phyloP scores from a whole-genome alignment of 2,329 filamentous ascomycete genomes.

The Penicillium sp. region DNA sequence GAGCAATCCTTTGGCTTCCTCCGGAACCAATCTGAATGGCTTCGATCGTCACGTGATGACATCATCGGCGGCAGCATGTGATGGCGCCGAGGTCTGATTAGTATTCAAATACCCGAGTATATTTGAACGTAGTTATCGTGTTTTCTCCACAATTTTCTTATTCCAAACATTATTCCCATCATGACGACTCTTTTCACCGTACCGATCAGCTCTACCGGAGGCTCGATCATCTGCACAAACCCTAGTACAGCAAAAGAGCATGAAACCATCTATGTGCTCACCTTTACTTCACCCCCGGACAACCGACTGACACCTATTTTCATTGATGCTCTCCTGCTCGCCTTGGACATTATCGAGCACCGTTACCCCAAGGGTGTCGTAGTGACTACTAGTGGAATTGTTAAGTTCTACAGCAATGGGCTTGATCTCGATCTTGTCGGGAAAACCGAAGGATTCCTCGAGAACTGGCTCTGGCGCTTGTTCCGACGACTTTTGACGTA shows the following conservation, averaged over 20 bases:
- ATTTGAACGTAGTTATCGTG: not conserved
- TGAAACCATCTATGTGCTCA: constrained; percentile 66
- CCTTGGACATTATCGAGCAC: constrained; percentile 73
- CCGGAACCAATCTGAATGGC: not conserved
- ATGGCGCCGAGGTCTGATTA: constrained; percentile 7
- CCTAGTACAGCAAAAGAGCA: constrained; percentile 49
- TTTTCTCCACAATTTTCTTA: not conserved
- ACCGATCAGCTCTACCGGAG: constrained; percentile 55
- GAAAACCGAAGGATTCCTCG: constrained; percentile 61
- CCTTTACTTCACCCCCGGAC: constrained; percentile 69
- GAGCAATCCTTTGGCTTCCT: not conserved
- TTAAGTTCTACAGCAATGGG: constrained; percentile 81
- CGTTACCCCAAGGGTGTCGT: constrained; percentile 69
- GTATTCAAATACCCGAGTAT: not conserved
- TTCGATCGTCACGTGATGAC: not conserved
- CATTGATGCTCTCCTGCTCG: constrained; percentile 65
- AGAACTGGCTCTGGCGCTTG: constrained; percentile 61
- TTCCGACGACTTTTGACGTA: constrained; percentile 65
- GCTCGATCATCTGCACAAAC: constrained; percentile 62
- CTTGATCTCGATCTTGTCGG: constrained; percentile 72
- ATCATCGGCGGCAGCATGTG: constrained; percentile 1
- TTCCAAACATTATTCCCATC: not conserved
- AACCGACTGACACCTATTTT: constrained; percentile 72
- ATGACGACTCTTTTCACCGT: constrained; percentile 58
- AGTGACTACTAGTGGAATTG: constrained; percentile 71